phyloP scores from a whole-genome alignment of 345 rosid genomes.

The Syzygium jambos region DNA sequence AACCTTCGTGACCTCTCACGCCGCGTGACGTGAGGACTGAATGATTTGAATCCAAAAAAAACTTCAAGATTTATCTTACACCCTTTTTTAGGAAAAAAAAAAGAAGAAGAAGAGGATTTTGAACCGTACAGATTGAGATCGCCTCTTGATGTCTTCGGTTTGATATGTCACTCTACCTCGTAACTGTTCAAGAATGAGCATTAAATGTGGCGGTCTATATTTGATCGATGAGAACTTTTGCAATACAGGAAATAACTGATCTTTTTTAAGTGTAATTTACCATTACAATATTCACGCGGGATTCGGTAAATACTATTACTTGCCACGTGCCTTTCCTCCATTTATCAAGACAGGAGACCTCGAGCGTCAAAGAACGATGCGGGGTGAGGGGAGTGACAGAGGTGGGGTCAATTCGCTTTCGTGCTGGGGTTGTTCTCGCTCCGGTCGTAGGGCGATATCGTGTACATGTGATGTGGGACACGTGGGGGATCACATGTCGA shows the following conservation, averaged over 20 bases:
- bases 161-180: not conserved
- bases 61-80: not conserved
- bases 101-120: too few relatives aligned
- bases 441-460: too few relatives aligned
- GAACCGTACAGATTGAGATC: too few relatives aligned
- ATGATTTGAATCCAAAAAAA: not conserved
- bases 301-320: not conserved
- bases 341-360: not conserved
- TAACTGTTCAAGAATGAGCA: not conserved
- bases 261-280: not conserved
- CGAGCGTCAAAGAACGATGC: too few relatives aligned
- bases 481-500: too few relatives aligned
- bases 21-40: too few relatives aligned
- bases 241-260: not conserved
- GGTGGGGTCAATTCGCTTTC: too few relatives aligned
- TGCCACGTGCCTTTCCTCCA: rapidly evolving
- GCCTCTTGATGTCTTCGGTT: rapidly evolving
- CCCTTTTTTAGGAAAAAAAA: not conserved
- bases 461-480: too few relatives aligned
- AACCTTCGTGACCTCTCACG: not conserved
- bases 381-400: too few relatives aligned
- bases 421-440: too few relatives aligned
- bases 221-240: not conserved
- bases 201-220: not conserved
- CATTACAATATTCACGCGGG: rapidly evolving